Base-by-base conservation (phyloP, 2,329 filamentous ascomycete species). In the Karstenula rhodostoma region DNA sequence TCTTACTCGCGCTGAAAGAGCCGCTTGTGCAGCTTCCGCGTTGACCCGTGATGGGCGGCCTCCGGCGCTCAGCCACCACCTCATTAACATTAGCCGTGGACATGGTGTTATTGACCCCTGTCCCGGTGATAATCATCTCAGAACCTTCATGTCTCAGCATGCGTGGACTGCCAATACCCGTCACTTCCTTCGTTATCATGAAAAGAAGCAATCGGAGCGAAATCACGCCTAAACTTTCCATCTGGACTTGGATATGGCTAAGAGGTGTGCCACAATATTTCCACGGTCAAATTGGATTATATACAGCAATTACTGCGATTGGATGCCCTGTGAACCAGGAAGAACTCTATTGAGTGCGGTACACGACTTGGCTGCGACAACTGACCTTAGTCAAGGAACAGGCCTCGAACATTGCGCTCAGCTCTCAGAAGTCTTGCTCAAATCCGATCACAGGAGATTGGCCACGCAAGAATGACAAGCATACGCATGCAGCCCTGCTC, bases 1-100 rank as follows among this genome's bases (percentile, higher is more conserved):
- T 8, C 15, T 40, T n/a, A n/a, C 35, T 40, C 17, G 15, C 8
- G 19, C 46, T 44, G 29, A 23, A 51, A 19, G n/a, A 55, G 33
- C 25, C 3, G 35, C 35, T 48, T 22, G 43, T 42, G 48, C 27
- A 42, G 42, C 42, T 53, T 40, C 50, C 57, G 33, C 57, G 32
- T 27, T 49, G 57, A 54, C 23, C 29, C 29, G 37, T 37, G 13
- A 40, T 40, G 35, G 35, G 35, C 17, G 13, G 13, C 35, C 35
- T 40, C 17, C 35, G 15, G 17, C 17, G 35, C 17, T 40, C 13
- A 40, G 35, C 35, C 35, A 32, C 29, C 35, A n/a, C 35, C 17
- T 40, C 35, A 40, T 17, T 13, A 10, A 40, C 35, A 40, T 40
- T 40, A 40, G 35, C 35, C 35, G 35, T 40, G 4, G 13, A 13